phyloP scores from a whole-genome alignment of 2,329 filamentous ascomycete species.

The Diaporthe velutina region DNA sequence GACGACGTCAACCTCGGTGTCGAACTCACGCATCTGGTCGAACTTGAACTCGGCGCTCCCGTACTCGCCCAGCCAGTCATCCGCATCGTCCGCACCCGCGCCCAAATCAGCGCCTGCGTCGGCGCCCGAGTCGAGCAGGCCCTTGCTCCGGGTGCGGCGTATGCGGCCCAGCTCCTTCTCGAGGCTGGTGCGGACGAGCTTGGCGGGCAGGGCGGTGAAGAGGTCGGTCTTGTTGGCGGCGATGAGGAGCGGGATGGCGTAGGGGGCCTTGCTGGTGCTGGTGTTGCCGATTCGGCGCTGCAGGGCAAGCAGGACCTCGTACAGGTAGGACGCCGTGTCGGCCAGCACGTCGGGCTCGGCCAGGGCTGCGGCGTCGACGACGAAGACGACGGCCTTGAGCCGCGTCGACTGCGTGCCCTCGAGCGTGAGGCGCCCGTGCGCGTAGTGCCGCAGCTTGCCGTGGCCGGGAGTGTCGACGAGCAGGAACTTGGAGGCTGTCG shows the following conservation, averaged over 20 bases:
- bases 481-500: slow-evolving; percentile 76
- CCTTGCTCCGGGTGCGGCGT: slow-evolving; percentile 81
- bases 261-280: slow-evolving; percentile 62
- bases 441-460: slow-evolving; percentile 86
- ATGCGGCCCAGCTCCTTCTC: slow-evolving; percentile 87
- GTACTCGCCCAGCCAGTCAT: slow-evolving; percentile 87
- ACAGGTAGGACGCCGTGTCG: slow-evolving; percentile 85
- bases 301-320: slow-evolving; percentile 86
- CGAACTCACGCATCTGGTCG: slow-evolving; percentile 84
- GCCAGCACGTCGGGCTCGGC: slow-evolving; percentile 71
- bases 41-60: slow-evolving; percentile 85
- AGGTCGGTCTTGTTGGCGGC: slow-evolving; percentile 97
- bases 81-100: slow-evolving; percentile 79
- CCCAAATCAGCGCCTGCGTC: slow-evolving; percentile 68
- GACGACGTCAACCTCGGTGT: slow-evolving; percentile 81
- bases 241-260: slow-evolving; percentile 80
- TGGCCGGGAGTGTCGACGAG: slow-evolving; percentile 94
- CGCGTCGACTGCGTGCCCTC: slow-evolving; percentile 53
- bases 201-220: slow-evolving; percentile 89
- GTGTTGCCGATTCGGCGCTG: slow-evolving; percentile 71
- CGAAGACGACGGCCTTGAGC: slow-evolving; percentile 82
- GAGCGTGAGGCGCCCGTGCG: slow-evolving; percentile 63
- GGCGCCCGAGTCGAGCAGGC: slow-evolving; percentile 85
- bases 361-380: slow-evolving; percentile 86
- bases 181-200: slow-evolving; percentile 79